A percentile compares a stretch with the other conserved stretches of the same genome.
Evolutionary conservation across 106 monocot species (phyloP).

Genomic region (Posidonia australis): DNA sequence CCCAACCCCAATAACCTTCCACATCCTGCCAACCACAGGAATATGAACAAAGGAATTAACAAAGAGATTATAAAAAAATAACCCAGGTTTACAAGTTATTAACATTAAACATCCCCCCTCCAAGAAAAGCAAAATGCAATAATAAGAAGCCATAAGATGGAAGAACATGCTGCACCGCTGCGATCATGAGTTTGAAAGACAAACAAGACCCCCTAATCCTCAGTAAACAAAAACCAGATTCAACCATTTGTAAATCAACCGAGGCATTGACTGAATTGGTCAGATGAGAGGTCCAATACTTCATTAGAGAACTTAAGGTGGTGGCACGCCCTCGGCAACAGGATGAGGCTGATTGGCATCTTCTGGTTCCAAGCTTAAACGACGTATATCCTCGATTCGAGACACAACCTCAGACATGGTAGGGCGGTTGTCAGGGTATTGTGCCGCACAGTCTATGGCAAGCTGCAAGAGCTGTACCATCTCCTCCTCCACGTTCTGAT

Average conservation of each 20-base stretch:
- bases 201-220: not conserved
- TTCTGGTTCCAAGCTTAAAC: not conserved
- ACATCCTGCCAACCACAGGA: not conserved
- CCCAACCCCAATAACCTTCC: not conserved
- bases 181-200: not conserved
- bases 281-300: not conserved
- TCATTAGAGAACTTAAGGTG: not conserved
- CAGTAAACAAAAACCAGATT: not conserved
- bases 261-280: not conserved
- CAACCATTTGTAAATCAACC: slow-evolving; percentile 5
- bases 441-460: slow-evolving; percentile 50
- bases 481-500: slow-evolving; percentile 50
- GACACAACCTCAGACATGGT: slow-evolving; percentile 49
- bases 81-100: slow-evolving; percentile 6
- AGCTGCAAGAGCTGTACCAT: slow-evolving; percentile 77
- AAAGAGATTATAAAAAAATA: not conserved
- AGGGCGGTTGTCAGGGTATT: slow-evolving; percentile 56
- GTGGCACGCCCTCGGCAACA: not conserved
- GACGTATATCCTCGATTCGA: slow-evolving; percentile 40
- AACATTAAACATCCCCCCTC: not conserved
- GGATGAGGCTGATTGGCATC: not conserved
- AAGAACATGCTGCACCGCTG: slow-evolving; percentile 1
- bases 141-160: not conserved
- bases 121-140: not conserved
- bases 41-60: slow-evolving; percentile 6